Percentiles rank a stretch among this genome's conserved stretches.
Conservation (phyloP, 352 stramenopile genomes). For the Lagenidium sp. region DNA sequence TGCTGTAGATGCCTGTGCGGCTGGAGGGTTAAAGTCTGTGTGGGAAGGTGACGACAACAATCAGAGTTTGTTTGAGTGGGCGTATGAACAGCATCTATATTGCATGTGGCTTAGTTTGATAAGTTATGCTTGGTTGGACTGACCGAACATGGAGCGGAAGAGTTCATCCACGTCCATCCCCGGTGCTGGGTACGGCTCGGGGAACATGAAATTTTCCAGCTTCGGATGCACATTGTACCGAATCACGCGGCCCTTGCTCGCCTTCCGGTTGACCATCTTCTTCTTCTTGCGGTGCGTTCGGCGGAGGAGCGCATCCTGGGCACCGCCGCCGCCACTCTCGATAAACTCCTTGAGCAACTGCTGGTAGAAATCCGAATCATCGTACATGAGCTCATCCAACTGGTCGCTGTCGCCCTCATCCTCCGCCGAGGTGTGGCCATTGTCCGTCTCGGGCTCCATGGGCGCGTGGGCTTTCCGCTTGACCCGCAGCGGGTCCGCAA, state of each 20-base stretch:
- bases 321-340: slow-evolving; percentile 46
- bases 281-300: slow-evolving; percentile 79
- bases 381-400: slow-evolving; percentile 81
- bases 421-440: slow-evolving; percentile 22
- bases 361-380: slow-evolving; percentile 85
- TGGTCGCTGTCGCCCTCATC: slow-evolving; percentile 28
- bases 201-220: slow-evolving; percentile 89
- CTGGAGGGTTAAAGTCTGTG: too few species aligned
- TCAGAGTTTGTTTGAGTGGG: too few species aligned
- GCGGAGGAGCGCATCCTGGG: slow-evolving; percentile 35
- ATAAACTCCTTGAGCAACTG: slow-evolving; percentile 87
- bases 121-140: slow-evolving; percentile 32
- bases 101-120: background rate
- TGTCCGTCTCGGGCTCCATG: slow-evolving; percentile 22
- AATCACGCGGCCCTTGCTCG: slow-evolving; percentile 75
- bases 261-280: slow-evolving; percentile 84
- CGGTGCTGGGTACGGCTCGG: slow-evolving; percentile 61
- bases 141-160: slow-evolving; percentile 78
- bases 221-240: slow-evolving; percentile 83
- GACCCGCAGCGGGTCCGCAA: slow-evolving; percentile 72
- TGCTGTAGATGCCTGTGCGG: slow-evolving; percentile 63
- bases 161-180: slow-evolving; percentile 82
- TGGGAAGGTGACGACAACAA: too few species aligned
- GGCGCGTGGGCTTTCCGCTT: slow-evolving; percentile 78
- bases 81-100: too few species aligned